Conservation (phyloP, 2,329 filamentous ascomycete genomes). For the Clonostachys byssicola region DNA sequence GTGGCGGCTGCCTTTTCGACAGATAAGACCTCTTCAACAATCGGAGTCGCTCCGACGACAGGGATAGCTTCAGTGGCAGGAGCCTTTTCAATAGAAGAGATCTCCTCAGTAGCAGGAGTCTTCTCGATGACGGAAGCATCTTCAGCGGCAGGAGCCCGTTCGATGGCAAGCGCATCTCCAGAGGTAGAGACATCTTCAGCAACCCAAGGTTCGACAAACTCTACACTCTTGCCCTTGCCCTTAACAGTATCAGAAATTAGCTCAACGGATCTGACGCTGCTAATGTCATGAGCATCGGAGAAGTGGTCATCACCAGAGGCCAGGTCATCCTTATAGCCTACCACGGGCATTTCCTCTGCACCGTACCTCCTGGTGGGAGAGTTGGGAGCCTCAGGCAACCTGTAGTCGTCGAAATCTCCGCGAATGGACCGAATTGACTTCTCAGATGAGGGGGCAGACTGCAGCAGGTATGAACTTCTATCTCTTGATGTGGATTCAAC, state of each 20-base stretch:
- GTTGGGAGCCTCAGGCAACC: conserved; percentile 9
- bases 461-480: conserved; percentile 34
- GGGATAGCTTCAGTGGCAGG: no score
- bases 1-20: no score
- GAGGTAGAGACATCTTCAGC: no score
- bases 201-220: no score
- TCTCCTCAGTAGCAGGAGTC: background rate
- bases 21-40: no score
- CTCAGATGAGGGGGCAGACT: conserved; percentile 27
- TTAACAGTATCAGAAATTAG: background rate
- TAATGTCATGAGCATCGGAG: conserved; percentile 23
- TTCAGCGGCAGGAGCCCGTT: no score
- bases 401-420: conserved; percentile 10
- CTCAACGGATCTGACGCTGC: background rate
- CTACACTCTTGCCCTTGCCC: background rate
- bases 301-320: conserved; percentile 28
- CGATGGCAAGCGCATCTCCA: no score
- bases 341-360: conserved; percentile 4
- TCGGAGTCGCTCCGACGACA: no score
- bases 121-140: background rate
- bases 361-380: conserved; percentile 13
- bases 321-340: conserved; percentile 19
- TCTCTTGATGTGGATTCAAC: conserved; percentile 35
- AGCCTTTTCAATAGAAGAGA: no score
- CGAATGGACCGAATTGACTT: conserved; percentile 18